Evolutionary conservation across 164 flowering plant genomes (phyloP).

Genomic region (Magnolia sinica): DNA sequence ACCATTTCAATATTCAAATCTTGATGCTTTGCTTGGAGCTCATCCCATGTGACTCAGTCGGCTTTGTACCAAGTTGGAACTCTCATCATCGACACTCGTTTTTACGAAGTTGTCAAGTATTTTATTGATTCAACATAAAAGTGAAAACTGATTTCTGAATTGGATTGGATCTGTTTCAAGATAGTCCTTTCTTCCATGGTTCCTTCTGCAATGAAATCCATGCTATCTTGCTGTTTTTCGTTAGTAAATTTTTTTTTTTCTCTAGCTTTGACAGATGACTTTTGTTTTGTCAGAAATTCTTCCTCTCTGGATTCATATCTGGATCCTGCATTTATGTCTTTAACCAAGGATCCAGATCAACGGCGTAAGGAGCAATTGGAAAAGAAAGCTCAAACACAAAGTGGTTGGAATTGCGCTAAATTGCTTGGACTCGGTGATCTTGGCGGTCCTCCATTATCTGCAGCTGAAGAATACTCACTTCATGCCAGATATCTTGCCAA

Average conservation of each 20-base stretch:
- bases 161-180: background rate
- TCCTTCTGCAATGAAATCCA: background rate
- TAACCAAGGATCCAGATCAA: slow-evolving; percentile 94
- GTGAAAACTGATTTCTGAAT: background rate
- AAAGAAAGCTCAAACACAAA: slow-evolving; percentile 72
- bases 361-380: slow-evolving; percentile 90
- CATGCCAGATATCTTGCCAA: slow-evolving; percentile 95
- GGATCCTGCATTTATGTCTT: slow-evolving; percentile 98
- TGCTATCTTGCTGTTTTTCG: background rate
- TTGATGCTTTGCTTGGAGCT: background rate
- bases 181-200: background rate
- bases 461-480: slow-evolving; percentile 92
- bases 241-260: background rate
- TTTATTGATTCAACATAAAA: background rate
- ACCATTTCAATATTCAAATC: background rate
- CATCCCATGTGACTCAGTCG: background rate
- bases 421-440: slow-evolving; percentile 95
- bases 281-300: slow-evolving; percentile 52
- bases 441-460: slow-evolving; percentile 84
- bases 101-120: background rate
- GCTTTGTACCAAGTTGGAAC: background rate
- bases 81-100: background rate
- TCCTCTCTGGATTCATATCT: slow-evolving; percentile 76
- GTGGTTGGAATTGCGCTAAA: slow-evolving; percentile 78
- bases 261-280: slow-evolving; percentile 1